Conservation (phyloP, 257 asterid genomes). For the Solanum bukasovii region DNA sequence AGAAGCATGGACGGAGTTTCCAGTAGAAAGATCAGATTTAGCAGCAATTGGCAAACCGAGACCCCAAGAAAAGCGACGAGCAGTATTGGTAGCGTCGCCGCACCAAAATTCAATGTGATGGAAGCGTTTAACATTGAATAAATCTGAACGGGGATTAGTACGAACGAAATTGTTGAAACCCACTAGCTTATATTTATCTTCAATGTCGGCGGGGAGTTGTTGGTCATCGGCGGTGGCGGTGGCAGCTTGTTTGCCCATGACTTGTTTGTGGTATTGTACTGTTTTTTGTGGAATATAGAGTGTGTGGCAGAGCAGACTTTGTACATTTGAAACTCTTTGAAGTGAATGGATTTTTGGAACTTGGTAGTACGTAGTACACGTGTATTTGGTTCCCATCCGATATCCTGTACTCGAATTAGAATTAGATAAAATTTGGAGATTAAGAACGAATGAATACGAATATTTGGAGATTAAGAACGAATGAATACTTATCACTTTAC, state of each 20-base stretch:
- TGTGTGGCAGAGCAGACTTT: not conserved
- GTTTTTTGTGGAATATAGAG: not conserved
- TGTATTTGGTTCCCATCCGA: not conserved
- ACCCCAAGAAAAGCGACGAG: conserved; percentile 79
- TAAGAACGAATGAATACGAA: no score
- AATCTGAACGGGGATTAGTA: conserved; percentile 49
- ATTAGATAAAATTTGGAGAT: no score
- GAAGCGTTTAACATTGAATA: conserved; percentile 51
- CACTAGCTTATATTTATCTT: conserved; percentile 29
- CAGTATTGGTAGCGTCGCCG: conserved; percentile 79
- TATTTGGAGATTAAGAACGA: no score
- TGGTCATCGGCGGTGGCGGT: not conserved
- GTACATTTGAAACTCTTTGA: not conserved
- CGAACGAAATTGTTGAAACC: conserved; percentile 53
- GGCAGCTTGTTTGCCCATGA: conserved; percentile 19
- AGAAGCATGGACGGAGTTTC: conserved; percentile 80
- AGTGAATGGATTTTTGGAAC: not conserved
- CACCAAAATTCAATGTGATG: conserved; percentile 91
- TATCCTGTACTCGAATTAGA: not conserved
- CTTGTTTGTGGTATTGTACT: not conserved
- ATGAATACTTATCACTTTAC: no score
- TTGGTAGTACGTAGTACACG: not conserved
- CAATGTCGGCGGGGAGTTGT: not conserved
- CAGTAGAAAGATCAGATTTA: conserved; percentile 89
- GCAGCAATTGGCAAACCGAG: conserved; percentile 77